Conservation (phyloP, 352 stramenopile genomes). For the Phytophthora pini region DNA sequence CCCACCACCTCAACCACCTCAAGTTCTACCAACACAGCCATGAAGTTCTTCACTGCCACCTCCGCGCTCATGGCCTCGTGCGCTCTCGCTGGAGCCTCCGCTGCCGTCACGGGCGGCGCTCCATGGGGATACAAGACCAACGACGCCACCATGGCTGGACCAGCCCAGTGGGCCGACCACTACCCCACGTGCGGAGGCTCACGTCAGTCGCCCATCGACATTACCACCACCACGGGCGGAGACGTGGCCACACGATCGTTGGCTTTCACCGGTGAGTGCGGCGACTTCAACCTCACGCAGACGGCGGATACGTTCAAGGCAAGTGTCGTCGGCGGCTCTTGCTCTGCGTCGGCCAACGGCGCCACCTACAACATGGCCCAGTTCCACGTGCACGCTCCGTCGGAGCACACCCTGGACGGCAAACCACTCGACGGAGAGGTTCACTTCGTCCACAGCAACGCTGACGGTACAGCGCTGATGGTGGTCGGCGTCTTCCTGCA, state of each 20-base stretch:
- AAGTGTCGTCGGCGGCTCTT: constrained; percentile 19
- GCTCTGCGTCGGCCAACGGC: constrained; percentile 8
- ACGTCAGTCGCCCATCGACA: constrained; percentile 45
- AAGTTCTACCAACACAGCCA: constrained; percentile 1
- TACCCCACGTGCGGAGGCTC: constrained; percentile 28
- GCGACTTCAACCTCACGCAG: constrained; percentile 31
- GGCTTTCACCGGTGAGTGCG: neutral
- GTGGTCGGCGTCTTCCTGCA: constrained; percentile 47
- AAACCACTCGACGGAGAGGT: constrained; percentile 41
- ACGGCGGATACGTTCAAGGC: constrained; percentile 31
- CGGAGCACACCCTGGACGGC: constrained; percentile 53
- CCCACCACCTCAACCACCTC: neutral
- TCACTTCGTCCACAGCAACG: constrained; percentile 52
- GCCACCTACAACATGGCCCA: constrained; percentile 40
- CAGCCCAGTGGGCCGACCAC: constrained; percentile 27
- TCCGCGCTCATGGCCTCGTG: constrained; percentile 10
- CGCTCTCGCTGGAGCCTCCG: constrained; percentile 9
- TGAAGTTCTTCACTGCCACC: constrained; percentile 17
- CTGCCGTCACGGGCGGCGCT: neutral
- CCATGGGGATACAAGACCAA: constrained; percentile 9
- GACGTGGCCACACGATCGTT: constrained; percentile 11
- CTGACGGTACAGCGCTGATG: constrained; percentile 26
- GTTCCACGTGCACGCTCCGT: constrained; percentile 54
- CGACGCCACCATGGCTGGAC: constrained; percentile 20
- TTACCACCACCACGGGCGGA: constrained; percentile 13